Evolutionary conservation across 2,329 filamentous ascomycete genomes (phyloP), one percentile per base, ranked within the genome.

Genomic region (Fusarium subglutinans): DNA sequence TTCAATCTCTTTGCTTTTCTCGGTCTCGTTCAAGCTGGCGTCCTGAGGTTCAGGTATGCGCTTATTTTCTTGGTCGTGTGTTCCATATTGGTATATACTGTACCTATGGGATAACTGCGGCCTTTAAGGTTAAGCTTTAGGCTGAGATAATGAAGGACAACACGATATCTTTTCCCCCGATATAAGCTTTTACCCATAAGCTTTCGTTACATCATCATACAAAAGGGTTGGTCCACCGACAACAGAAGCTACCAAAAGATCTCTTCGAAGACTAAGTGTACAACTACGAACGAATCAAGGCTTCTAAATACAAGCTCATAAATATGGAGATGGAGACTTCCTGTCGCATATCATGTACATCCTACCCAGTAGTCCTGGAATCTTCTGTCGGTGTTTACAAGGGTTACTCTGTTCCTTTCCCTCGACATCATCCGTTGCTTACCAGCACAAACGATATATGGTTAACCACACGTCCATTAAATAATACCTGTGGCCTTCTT

Each of bases 301-400:
- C 7, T 17, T 8, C 12, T 17, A 3, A 17, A 17, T 18, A 9
- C 10, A 50, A 50, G 20, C 7, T n/a, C 20, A 30, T 13, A 50
- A 5, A 7, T 50, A 6, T 7, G 5, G 17, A 15, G 4, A 11
- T 15, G 4, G 6, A n/a, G 1, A 18, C 4, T 14, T 9, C 20
- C 5, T 15, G 5, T 12, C 26, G 13, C 14, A 8, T 1, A 18
- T 50, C 10, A 33, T n/a, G 5, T n/a, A 6, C 5, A 7, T 33
- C 28, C 15, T 33, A 4, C 5, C 3, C 5, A 50, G n/a, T 20
- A 22, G n/a, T 14, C n/a, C 33, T 20, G 12, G 18, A 12, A 22
- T 15, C 15, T 15, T 26, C 5, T 37, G 33, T 15, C 18, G 6
- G 17, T 37, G 30, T 37, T 53, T 14, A 35, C n/a, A 26, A 3